phyloP scores from a whole-genome alignment of 768 basidiomycete species.

The Amanita pseudoporphyria region DNA sequence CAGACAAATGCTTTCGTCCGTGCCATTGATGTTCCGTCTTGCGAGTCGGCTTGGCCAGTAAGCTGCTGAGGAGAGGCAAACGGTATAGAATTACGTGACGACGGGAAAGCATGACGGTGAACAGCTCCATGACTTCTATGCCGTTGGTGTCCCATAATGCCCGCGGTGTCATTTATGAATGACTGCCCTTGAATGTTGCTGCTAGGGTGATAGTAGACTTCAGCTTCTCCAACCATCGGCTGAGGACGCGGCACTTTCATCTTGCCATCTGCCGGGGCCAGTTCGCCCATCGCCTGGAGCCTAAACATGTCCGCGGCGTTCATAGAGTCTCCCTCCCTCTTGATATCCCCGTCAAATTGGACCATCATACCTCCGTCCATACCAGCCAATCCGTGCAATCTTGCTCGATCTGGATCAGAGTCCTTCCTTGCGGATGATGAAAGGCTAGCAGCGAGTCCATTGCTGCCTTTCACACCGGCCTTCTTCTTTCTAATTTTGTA shows the following conservation, averaged over 20 bases:
- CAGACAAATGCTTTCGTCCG: constrained; percentile 68
- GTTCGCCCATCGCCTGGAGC: constrained; percentile 51
- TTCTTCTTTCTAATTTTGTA: constrained; percentile 90
- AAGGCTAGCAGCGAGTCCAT: constrained; percentile 12
- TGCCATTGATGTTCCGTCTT: constrained; percentile 20
- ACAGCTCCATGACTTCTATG: constrained; percentile 23
- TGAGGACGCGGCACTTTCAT: constrained; percentile 21
- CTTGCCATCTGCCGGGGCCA: constrained; percentile 25
- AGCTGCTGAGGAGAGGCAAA: constrained; percentile 8
- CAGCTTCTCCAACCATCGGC: constrained; percentile 21
- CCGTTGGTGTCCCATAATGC: constrained; percentile 11
- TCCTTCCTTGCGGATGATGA: constrained; percentile 1
- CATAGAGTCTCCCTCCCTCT: constrained; percentile 20
- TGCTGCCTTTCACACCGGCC: constrained; percentile 27
- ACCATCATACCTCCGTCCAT: constrained; percentile 19
- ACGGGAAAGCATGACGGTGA: constrained; percentile 23
- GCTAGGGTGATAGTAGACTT: constrained; percentile 22
- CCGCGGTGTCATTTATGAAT: constrained; percentile 6
- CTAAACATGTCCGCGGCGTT: constrained; percentile 62
- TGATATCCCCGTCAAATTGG: constrained; percentile 20
- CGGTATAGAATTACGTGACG: constrained; percentile 12
- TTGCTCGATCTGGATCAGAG: constrained; percentile 10
- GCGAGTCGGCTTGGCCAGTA: not conserved
- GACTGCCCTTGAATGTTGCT: constrained; percentile 8
- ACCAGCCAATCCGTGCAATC: not conserved